Evolutionary conservation across 495 filamentous ascomycete genomes (phyloP).

Genomic region (Copromyces sp.): DNA sequence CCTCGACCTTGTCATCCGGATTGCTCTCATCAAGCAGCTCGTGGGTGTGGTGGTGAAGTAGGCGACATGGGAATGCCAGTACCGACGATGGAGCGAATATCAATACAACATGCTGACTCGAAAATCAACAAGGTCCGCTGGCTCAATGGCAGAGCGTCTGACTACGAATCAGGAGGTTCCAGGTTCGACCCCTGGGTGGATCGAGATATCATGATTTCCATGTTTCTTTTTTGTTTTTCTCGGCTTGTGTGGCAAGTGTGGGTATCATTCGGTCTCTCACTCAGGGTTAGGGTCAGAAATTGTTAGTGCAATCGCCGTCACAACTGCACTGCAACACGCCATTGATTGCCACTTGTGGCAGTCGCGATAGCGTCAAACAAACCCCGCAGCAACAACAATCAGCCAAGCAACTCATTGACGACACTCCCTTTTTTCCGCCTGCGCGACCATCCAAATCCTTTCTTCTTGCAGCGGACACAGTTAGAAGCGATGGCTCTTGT

Average conservation of each 20-base stretch:
- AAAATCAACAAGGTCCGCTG: not conserved
- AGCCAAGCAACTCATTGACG: not conserved
- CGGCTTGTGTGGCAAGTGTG: not conserved
- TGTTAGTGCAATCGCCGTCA: not conserved
- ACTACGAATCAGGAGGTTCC: not conserved
- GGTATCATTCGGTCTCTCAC: not conserved
- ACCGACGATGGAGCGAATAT: rapidly evolving
- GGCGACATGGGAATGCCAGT: not conserved
- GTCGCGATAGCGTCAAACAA: not conserved
- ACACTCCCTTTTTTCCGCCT: not conserved
- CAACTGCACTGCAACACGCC: not conserved
- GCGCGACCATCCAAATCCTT: not conserved
- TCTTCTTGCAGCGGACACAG: not conserved
- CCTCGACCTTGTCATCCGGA: not conserved
- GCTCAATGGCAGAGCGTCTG: not conserved
- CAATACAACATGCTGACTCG: rapidly evolving
- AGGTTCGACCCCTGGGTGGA: not conserved
- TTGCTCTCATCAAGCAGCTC: not conserved
- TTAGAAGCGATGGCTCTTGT: not conserved
- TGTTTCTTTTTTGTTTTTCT: not conserved
- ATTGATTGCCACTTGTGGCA: not conserved
- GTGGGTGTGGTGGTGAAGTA: not conserved
- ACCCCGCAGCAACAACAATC: not conserved
- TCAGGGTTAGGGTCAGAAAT: not conserved
- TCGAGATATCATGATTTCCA: not conserved